These are phyloP conservation scores for Candida vartiovaarae DNA, from an alignment of 805 yeast genomes.

Conservation along the genomic window DNA sequence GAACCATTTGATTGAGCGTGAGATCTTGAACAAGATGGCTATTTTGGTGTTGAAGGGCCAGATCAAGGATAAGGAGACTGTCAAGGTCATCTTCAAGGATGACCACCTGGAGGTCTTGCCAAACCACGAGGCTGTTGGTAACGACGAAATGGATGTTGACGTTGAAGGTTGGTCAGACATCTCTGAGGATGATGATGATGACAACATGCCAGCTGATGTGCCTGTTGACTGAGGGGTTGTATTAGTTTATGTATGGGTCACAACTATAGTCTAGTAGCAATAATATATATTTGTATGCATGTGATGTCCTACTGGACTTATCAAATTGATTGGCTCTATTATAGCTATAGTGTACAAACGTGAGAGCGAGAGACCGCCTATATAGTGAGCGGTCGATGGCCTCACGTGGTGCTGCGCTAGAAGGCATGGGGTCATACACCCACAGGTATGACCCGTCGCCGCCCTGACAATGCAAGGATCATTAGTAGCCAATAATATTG, in stretches of 20 bases:
- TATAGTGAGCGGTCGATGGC: too few species aligned
- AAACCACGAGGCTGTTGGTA: conserved; percentile 58
- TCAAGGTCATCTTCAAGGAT: conserved; percentile 45
- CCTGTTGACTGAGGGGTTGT: background rate
- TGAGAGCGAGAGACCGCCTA: too few species aligned
- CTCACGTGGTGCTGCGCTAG: too few species aligned
- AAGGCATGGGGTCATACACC: too few species aligned
- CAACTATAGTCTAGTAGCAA: background rate
- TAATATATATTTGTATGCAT: background rate
- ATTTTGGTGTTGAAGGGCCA: conserved; percentile 83
- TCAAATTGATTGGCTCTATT: too few species aligned
- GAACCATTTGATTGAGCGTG: conserved; percentile 84
- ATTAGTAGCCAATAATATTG: background rate
- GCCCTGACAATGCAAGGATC: too few species aligned
- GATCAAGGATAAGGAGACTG: conserved; percentile 80
- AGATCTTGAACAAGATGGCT: conserved; percentile 83
- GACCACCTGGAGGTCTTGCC: conserved; percentile 77
- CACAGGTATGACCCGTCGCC: too few species aligned
- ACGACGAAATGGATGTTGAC: conserved; percentile 44
- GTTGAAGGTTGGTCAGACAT: conserved; percentile 55
- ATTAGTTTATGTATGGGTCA: background rate
- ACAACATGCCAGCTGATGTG: conserved; percentile 2
- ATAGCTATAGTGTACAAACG: too few species aligned
- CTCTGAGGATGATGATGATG: conserved; percentile 42
- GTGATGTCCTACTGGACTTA: too few species aligned